Base-by-base conservation (phyloP, 768 basidiomycete species). In the button mushroom (Agaricus bisporus) region DNA sequence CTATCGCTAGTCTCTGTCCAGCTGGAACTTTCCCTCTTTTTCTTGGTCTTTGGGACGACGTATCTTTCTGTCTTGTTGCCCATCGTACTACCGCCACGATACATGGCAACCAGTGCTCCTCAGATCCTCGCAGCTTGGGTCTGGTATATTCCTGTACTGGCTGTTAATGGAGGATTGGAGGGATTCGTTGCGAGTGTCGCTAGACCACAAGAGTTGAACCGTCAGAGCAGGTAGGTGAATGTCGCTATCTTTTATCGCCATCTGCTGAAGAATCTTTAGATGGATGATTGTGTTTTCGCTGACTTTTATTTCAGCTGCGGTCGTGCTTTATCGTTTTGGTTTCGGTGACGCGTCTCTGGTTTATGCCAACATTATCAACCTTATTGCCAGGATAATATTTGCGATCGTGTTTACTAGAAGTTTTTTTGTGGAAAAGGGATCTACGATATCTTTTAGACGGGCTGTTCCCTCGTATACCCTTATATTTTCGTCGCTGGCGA, bases 151-250 rank as follows among this genome's bases (percentile, higher is more conserved):
- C 97, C 97, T 0, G 78, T 88, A 18, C 78, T 99, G 62, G 88
- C 88, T 5, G 70, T 92, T 59, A 99, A 99, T 63, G 97, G 97
- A 2, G 80, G 90, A 0, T 70, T 95, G 15, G 97, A 99, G 64
- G 91, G 95, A 0, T 95, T 97, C 67, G 76, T 95, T 59, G 82
- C 88, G 2, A 86, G 90, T 51, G 83, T 85, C 1, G 89, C 92
- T 1, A 74, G 76, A 1, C 75, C 86, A 0, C 60, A 67, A 1
- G 86, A 94, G 65, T 68, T 99, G 9, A 80, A 73, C 43, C 65
- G 63, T 6, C 93, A 95, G 66, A 87, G 84, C 60, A 73, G 81
- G 76, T 79, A 51, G 51, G 76, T 63, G 22, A 2, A 29, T 18
- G 0, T 41, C 26, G 22, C 57, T 36, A 17, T 3, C 17, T 14